Evolutionary conservation across 2,329 filamentous ascomycete genomes (phyloP).

Genomic region (Paradendryphiella salina): DNA sequence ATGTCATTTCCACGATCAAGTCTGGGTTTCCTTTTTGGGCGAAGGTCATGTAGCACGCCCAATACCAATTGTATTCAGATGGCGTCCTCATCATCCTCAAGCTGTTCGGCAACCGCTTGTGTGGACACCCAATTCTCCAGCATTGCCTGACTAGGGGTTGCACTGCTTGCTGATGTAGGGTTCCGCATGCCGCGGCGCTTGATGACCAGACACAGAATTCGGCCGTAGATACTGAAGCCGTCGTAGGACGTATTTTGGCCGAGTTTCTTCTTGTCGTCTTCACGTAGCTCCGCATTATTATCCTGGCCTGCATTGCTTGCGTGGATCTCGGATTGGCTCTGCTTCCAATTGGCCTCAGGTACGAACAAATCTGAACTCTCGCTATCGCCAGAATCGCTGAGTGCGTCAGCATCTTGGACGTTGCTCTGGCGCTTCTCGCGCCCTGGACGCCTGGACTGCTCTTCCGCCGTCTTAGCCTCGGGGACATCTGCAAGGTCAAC

Average conservation of each 20-base stretch:
- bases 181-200: slow-evolving; percentile 62
- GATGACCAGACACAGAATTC: slow-evolving; percentile 88
- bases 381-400: slow-evolving; percentile 32
- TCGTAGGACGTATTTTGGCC: slow-evolving; percentile 86
- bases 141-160: slow-evolving; percentile 46
- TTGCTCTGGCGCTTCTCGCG: slow-evolving; percentile 20
- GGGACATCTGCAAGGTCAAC: slow-evolving; percentile 62
- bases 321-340: slow-evolving; percentile 23
- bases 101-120: slow-evolving; percentile 44
- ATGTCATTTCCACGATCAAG: slow-evolving; percentile 16
- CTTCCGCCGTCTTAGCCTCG: slow-evolving; percentile 37
- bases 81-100: slow-evolving; percentile 44
- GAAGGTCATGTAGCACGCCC: not conserved
- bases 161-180: slow-evolving; percentile 21
- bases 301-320: slow-evolving; percentile 21
- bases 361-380: slow-evolving; percentile 41
- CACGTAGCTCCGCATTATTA: slow-evolving; percentile 53
- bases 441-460: slow-evolving; percentile 20
- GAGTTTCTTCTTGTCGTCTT: slow-evolving; percentile 92
- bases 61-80: slow-evolving; percentile 21
- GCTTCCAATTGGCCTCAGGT: slow-evolving; percentile 21
- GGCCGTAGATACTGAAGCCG: slow-evolving; percentile 93
- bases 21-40: slow-evolving; percentile 14
- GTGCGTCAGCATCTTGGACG: slow-evolving; percentile 14
- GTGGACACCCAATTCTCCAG: slow-evolving; percentile 51